Evolutionary conservation across 73 alveolate genomes (phyloP).

Genomic region (Tetrahymena thermophila): DNA sequence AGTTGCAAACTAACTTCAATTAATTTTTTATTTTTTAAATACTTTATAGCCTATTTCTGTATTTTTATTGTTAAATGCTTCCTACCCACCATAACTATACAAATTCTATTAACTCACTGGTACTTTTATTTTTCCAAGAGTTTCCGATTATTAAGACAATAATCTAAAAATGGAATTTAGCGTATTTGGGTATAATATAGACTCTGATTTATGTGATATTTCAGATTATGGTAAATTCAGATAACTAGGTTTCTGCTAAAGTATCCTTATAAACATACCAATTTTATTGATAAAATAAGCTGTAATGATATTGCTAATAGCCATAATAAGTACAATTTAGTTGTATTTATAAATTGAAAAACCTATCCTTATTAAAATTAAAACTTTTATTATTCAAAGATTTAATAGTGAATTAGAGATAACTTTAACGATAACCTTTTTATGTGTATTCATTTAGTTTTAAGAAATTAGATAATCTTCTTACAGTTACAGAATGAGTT

Average conservation of each 20-base stretch:
- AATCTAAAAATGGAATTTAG: neutral
- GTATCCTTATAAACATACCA: neutral
- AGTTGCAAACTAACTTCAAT: neutral
- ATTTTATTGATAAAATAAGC: neutral
- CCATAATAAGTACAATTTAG: neutral
- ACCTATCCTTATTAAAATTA: no score
- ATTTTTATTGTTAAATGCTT: neutral
- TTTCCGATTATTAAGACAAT: neutral
- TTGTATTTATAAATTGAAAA: no score
- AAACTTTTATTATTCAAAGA: neutral
- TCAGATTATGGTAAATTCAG: neutral
- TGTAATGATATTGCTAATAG: neutral
- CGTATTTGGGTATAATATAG: neutral
- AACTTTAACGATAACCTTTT: neutral
- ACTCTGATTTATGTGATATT: neutral
- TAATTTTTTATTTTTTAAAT: no score
- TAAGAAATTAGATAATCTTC: neutral
- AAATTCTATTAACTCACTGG: neutral
- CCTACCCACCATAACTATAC: neutral
- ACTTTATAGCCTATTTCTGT: neutral
- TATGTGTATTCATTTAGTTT: neutral
- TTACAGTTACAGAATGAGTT: neutral
- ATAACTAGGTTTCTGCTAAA: neutral
- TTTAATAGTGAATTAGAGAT: neutral
- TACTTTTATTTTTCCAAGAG: neutral